Evolutionary conservation across 2,329 filamentous ascomycete genomes (phyloP).

Genomic region (Ambrosiella xylebori): DNA sequence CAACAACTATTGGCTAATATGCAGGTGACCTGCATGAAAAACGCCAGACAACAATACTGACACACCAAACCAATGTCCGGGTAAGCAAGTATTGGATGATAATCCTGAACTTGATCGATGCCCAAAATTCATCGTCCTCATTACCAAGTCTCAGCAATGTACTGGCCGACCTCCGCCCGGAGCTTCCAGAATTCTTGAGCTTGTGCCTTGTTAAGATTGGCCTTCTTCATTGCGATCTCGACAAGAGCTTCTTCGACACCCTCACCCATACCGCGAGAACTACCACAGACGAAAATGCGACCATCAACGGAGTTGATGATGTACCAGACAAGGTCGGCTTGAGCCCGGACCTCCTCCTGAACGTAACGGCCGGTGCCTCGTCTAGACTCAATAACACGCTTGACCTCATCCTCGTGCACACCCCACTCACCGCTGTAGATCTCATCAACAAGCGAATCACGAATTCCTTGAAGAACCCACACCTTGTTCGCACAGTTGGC

Average conservation of each 20-base stretch:
- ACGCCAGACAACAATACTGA: neutral
- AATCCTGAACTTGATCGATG: neutral
- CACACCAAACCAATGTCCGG: neutral
- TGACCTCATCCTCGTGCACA: conserved; percentile 73
- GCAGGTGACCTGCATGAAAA: neutral
- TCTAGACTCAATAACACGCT: conserved; percentile 62
- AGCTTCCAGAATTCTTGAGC: conserved; percentile 76
- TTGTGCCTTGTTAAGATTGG: conserved; percentile 65
- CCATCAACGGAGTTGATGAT: conserved; percentile 94
- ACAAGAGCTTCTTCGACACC: conserved; percentile 78
- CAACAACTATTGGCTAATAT: neutral
- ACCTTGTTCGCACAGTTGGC: conserved; percentile 97
- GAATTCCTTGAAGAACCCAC: conserved; percentile 85
- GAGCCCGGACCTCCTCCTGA: conserved; percentile 80
- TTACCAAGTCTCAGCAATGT: conserved; percentile 70
- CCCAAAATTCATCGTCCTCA: neutral
- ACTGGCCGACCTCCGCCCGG: conserved; percentile 86
- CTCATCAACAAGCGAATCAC: conserved; percentile 89
- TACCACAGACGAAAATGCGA: conserved; percentile 89
- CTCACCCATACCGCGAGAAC: conserved; percentile 91
- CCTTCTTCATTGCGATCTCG: conserved; percentile 84
- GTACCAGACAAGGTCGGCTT: conserved; percentile 96
- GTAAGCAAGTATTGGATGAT: neutral
- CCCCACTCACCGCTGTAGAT: conserved; percentile 95
- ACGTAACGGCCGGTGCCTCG: conserved; percentile 75